Evolutionary conservation across 2,329 filamentous ascomycete species (phyloP).

Genomic region (Thelonectria olida): DNA sequence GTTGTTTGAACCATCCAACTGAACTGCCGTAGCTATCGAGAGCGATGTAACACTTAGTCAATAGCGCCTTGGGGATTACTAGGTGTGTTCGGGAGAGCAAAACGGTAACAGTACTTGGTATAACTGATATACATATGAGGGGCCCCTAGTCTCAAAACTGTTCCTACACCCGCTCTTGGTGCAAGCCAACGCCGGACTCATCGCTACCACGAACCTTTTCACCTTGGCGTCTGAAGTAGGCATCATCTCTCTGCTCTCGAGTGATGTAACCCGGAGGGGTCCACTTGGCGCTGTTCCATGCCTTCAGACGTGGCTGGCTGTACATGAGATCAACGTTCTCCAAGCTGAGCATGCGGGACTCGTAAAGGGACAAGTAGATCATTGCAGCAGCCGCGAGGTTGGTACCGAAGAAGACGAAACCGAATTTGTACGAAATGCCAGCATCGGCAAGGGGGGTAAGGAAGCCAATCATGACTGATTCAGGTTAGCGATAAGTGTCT

Average conservation of each 20-base stretch:
- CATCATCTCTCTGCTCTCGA: constrained; percentile 47
- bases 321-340: constrained; percentile 80
- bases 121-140: neutral
- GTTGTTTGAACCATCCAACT: too few species aligned
- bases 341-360: constrained; percentile 71
- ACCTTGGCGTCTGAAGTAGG: constrained; percentile 35
- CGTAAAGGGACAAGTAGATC: constrained; percentile 76
- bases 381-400: constrained; percentile 66
- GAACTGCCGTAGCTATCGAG: too few species aligned
- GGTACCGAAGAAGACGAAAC: constrained; percentile 72
- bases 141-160: too few species aligned
- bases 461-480: constrained; percentile 69
- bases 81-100: too few species aligned
- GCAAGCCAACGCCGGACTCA: constrained; percentile 28
- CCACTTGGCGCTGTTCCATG: constrained; percentile 68
- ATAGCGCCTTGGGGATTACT: too few species aligned
- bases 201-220: constrained; percentile 30
- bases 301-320: constrained; percentile 63
- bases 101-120: neutral
- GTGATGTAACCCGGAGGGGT: constrained; percentile 55
- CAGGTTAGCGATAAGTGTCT: constrained; percentile 13
- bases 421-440: constrained; percentile 69
- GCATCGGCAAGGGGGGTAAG: constrained; percentile 73
- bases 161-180: neutral
- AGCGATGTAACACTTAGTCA: too few species aligned